Conservation (phyloP, 305 asterid genomes). For the Plantago coronopus region DNA sequence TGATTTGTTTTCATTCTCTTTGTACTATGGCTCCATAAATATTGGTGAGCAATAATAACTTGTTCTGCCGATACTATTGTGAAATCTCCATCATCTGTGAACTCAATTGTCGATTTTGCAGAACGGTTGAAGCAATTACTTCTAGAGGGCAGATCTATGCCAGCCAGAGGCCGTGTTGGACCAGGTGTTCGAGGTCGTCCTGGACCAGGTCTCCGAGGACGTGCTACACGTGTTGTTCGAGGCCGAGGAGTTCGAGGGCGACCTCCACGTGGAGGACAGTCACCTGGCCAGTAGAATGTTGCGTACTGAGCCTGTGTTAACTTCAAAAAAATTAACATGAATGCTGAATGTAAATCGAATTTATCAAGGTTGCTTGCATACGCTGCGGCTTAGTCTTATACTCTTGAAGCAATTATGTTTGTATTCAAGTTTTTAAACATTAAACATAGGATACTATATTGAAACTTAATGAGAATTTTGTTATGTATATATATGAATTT, state of each 20-base stretch:
- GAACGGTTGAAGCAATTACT: constrained; percentile 69
- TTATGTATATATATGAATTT: no score
- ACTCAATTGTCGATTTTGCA: constrained; percentile 58
- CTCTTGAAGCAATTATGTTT: no score
- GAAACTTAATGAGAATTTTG: no score
- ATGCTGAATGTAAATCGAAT: no score
- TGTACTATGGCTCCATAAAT: not conserved
- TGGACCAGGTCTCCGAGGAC: constrained; percentile 43
- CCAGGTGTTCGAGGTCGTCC: constrained; percentile 47
- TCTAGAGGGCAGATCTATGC: constrained; percentile 38
- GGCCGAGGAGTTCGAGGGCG: constrained; percentile 62
- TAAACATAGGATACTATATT: no score
- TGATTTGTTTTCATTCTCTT: not conserved
- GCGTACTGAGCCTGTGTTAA: not conserved
- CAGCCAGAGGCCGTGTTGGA: constrained; percentile 64
- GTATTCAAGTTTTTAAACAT: no score
- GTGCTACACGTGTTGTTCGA: constrained; percentile 46
- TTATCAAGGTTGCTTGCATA: no score
- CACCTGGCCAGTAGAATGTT: constrained; percentile 34
- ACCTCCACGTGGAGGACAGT: constrained; percentile 57
- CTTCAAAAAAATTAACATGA: not conserved
- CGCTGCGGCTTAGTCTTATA: no score
- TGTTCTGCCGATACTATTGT: not conserved
- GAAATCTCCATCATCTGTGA: constrained; percentile 34
- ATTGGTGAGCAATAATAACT: not conserved